These are phyloP conservation scores for Mycosphaerella sp. DNA, from an alignment of 2,329 filamentous ascomycete genomes.

Conservation along the genomic window DNA sequence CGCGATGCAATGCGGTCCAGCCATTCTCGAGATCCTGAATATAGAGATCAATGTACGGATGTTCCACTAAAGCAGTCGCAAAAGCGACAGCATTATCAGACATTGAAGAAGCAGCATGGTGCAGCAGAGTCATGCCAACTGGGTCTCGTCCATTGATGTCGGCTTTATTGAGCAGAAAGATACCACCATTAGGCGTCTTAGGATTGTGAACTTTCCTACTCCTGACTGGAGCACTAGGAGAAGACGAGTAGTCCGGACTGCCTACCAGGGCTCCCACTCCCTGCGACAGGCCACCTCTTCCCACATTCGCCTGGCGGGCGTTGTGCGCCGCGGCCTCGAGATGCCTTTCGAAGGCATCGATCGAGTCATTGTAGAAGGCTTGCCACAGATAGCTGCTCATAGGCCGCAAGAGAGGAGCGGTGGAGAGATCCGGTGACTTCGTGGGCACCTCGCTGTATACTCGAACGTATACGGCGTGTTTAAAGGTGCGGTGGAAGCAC, in stretches of 20 bases:
- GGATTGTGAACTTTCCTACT: slow-evolving; percentile 36
- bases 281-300: slow-evolving; percentile 35
- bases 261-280: slow-evolving; percentile 32
- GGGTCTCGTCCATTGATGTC: slow-evolving; percentile 84
- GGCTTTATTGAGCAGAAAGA: slow-evolving; percentile 48
- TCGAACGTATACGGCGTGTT: slow-evolving; percentile 80
- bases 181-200: slow-evolving; percentile 41
- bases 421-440: slow-evolving; percentile 46
- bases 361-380: slow-evolving; percentile 94
- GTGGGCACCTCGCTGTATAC: slow-evolving; percentile 83
- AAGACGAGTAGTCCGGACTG: slow-evolving; percentile 44
- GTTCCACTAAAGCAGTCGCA: slow-evolving; percentile 70
- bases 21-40: slow-evolving; percentile 84
- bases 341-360: slow-evolving; percentile 86
- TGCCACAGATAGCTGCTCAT: slow-evolving; percentile 98
- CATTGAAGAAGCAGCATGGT: slow-evolving; percentile 74
- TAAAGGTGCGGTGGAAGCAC: slow-evolving; percentile 64
- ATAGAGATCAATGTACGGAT: slow-evolving; percentile 79
- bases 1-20: slow-evolving; percentile 91
- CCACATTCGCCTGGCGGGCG: slow-evolving; percentile 43
- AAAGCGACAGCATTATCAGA: slow-evolving; percentile 65
- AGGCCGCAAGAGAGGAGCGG: slow-evolving; percentile 42
- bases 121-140: slow-evolving; percentile 72
- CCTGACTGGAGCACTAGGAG: slow-evolving; percentile 39
- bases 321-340: slow-evolving; percentile 63